phyloP scores from a whole-genome alignment of 73 alveolate species.

The Paramecium sonneborni region DNA sequence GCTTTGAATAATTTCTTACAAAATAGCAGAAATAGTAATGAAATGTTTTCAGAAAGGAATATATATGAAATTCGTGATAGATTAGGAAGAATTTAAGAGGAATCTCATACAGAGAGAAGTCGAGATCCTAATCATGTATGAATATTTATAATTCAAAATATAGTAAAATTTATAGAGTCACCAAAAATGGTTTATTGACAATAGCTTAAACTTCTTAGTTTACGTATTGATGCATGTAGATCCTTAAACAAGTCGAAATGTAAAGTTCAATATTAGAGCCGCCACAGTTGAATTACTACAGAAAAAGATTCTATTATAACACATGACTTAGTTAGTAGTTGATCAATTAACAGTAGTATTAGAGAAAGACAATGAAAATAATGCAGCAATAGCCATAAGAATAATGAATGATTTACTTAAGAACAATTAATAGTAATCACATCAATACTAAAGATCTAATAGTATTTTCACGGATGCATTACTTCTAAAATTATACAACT shows the following conservation, averaged over 20 bases:
- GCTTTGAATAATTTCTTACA: background rate
- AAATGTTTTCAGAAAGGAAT: background rate
- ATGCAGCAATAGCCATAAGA: background rate
- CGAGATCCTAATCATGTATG: conserved; percentile 14
- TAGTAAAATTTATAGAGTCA: background rate
- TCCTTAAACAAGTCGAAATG: background rate
- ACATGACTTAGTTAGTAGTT: background rate
- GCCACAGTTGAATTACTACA: background rate
- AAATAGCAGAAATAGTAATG: background rate
- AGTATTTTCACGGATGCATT: background rate
- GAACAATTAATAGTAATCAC: background rate
- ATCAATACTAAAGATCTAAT: background rate
- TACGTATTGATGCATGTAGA: background rate
- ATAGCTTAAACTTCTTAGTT: background rate
- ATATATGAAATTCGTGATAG: background rate
- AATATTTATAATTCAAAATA: background rate
- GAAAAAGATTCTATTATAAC: background rate
- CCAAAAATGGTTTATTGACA: background rate
- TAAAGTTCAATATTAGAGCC: background rate
- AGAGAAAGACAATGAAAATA: conserved; percentile 25
- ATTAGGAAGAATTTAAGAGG: background rate
- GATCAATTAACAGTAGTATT: background rate
- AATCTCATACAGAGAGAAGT: background rate
- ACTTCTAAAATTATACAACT: background rate
- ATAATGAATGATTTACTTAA: background rate